Evolutionary conservation across 805 yeast genomes (phyloP).

Genomic region (Pichia cephalocereana): DNA sequence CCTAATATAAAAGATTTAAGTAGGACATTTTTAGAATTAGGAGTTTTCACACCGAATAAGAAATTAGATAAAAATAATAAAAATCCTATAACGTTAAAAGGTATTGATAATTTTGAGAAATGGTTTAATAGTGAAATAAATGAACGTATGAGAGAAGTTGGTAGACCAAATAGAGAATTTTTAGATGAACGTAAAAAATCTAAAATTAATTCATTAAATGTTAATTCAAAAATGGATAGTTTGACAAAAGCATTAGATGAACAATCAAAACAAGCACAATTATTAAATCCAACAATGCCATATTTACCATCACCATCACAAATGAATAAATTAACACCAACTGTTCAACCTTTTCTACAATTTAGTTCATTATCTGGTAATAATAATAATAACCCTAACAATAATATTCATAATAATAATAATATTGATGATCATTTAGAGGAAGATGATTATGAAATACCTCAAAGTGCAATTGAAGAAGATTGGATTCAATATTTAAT

Average conservation of each 20-base stretch:
- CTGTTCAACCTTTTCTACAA: not conserved
- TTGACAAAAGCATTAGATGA: conserved; percentile 26
- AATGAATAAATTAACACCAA: conserved; percentile 1
- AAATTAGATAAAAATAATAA: conserved; percentile 46
- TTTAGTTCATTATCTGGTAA: too few relatives aligned
- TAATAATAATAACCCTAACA: too few relatives aligned
- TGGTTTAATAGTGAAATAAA: conserved; percentile 46
- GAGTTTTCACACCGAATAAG: conserved; percentile 51
- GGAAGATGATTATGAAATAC: conserved; percentile 10
- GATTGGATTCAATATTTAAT: conserved; percentile 27
- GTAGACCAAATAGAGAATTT: conserved; percentile 24
- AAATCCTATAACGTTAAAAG: conserved; percentile 34
- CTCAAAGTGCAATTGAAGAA: conserved; percentile 17
- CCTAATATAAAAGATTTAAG: conserved; percentile 54
- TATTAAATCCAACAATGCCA: conserved; percentile 16
- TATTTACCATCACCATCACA: conserved; percentile 9
- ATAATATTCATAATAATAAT: too few relatives aligned
- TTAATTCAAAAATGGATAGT: conserved; percentile 24
- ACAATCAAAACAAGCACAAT: conserved; percentile 19
- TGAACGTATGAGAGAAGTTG: conserved; percentile 32
- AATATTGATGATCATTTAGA: not conserved
- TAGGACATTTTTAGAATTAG: conserved; percentile 57
- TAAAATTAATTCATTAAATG: conserved; percentile 14
- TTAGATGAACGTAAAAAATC: conserved; percentile 17
- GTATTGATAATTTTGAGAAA: conserved; percentile 41